phyloP scores from a whole-genome alignment of 495 filamentous ascomycete species.

The Penicillium taxi region DNA sequence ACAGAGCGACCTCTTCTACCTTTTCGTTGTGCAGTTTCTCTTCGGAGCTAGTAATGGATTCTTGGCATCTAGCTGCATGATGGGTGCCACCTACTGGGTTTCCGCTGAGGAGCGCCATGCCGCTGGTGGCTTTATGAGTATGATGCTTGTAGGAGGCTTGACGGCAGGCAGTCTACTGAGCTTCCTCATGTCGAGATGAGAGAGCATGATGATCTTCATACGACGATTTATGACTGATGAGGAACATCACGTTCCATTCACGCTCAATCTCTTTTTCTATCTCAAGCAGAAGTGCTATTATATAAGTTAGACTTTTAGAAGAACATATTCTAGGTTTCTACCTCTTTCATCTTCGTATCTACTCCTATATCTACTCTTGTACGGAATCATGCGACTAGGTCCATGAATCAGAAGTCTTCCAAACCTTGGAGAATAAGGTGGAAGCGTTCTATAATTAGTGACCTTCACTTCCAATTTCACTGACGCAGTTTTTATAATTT shows the following conservation, averaged over 20 bases:
- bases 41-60: slow-evolving; percentile 86
- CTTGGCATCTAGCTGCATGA: slow-evolving; percentile 79
- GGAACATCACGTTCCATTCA: no score
- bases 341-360: not conserved
- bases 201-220: no score
- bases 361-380: not conserved
- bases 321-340: not conserved
- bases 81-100: slow-evolving; percentile 75
- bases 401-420: no score
- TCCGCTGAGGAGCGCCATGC: slow-evolving; percentile 74
- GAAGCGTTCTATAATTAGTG: no score
- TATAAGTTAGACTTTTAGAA: no score
- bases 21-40: slow-evolving; percentile 68
- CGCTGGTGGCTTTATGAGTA: slow-evolving; percentile 87
- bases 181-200: slow-evolving; percentile 59
- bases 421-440: no score
- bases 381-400: no score
- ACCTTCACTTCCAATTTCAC: no score
- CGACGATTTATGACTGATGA: slow-evolving; percentile 2
- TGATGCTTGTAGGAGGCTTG: slow-evolving; percentile 77
- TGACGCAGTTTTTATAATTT: no score
- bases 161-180: slow-evolving; percentile 81
- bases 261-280: no score
- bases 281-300: no score
- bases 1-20: slow-evolving; percentile 77